These are phyloP conservation scores for Rhizopogon rudus DNA, from an alignment of 768 basidiomycete genomes.

Conservation along the genomic window DNA sequence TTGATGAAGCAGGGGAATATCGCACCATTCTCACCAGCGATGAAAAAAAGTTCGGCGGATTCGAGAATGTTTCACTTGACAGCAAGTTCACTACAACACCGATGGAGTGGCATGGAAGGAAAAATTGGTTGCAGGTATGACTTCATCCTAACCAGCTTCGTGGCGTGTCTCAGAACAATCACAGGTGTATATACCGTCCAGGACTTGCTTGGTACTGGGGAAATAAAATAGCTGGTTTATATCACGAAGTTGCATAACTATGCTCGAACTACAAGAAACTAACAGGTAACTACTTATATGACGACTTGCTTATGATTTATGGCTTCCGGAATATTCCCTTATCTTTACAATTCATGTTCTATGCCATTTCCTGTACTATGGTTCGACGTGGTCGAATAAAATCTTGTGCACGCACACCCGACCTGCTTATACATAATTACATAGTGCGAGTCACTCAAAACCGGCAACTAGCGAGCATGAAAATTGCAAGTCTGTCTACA, in stretches of 20 bases:
- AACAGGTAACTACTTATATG: background rate
- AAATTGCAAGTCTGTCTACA: too few relatives aligned
- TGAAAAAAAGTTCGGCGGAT: constrained; percentile 86
- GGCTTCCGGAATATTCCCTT: too few relatives aligned
- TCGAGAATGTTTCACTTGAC: constrained; percentile 67
- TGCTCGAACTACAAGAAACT: background rate
- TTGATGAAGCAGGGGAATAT: constrained; percentile 84
- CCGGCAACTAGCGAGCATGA: too few relatives aligned
- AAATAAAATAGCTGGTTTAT: constrained; percentile 5
- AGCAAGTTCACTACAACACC: constrained; percentile 75
- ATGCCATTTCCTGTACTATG: background rate
- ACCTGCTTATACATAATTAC: too few relatives aligned
- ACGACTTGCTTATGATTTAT: background rate
- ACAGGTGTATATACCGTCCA: constrained; percentile 27
- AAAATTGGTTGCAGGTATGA: constrained; percentile 82
- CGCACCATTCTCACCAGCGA: constrained; percentile 77
- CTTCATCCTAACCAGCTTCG: constrained; percentile 1
- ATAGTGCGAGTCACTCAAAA: too few relatives aligned
- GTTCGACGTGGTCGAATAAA: too few relatives aligned
- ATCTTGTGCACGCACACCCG: too few relatives aligned
- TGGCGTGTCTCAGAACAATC: constrained; percentile 1
- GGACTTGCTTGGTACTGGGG: constrained; percentile 26
- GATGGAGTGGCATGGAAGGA: constrained; percentile 88
- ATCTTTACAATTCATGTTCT: background rate
- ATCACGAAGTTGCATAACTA: background rate